phyloP scores from a whole-genome alignment of 2,329 filamentous ascomycete genomes.

The Saccharata proteae region DNA sequence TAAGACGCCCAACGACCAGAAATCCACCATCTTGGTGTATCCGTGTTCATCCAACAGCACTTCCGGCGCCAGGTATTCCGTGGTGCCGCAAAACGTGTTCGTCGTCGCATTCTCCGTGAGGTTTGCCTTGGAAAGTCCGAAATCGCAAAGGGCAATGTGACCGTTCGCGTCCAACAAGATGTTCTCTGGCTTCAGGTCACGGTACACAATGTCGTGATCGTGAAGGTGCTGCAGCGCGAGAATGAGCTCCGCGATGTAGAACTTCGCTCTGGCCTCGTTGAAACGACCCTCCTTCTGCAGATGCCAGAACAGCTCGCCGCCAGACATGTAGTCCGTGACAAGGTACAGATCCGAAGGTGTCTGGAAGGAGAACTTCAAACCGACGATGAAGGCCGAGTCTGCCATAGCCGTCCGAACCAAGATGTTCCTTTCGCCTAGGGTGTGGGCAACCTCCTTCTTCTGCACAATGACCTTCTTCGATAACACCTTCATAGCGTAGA shows the following conservation, averaged over 20 bases:
- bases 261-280: constrained; percentile 87
- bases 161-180: constrained; percentile 94
- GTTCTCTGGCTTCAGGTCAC: constrained; percentile 95
- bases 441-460: constrained; percentile 98
- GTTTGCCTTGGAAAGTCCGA: constrained; percentile 94
- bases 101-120: constrained; percentile 94
- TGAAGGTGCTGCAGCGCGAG: constrained; percentile 90
- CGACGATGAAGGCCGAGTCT: constrained; percentile 94
- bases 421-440: constrained; percentile 92
- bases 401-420: constrained; percentile 90
- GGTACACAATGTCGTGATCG: constrained; percentile 94
- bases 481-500: constrained; percentile 98
- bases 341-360: constrained; percentile 92
- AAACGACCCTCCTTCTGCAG: constrained; percentile 94
- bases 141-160: constrained; percentile 95
- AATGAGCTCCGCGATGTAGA: constrained; percentile 97
- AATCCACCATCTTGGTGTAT: constrained; percentile 99
- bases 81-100: constrained; percentile 97
- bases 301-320: constrained; percentile 97
- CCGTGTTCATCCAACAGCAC: constrained; percentile 91
- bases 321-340: constrained; percentile 99
- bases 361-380: constrained; percentile 97
- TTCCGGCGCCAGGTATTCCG: constrained; percentile 92
- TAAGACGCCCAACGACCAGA: constrained; percentile 94
- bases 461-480: constrained; percentile 99